Base-by-base conservation (phyloP, 345 rosid genomes). In the Dipteronia sinensis region DNA sequence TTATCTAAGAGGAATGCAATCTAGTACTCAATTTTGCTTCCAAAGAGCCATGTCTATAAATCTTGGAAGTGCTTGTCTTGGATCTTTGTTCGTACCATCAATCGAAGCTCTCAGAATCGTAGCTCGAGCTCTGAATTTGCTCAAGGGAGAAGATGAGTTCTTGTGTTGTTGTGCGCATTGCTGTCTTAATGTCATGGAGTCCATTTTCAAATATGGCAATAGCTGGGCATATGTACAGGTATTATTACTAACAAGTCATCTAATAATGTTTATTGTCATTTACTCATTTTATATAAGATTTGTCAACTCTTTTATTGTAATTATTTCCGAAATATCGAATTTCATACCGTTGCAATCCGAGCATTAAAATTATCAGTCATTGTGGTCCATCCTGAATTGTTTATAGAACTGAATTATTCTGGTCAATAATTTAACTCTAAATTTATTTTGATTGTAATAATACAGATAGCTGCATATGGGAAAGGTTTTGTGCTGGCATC, bases 141-240 rank as follows among this genome's bases (percentile, higher is more conserved):
- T 97, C 0, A 92, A 90, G 69, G 99, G 99, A 79, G 98, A 97
- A 83, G 99, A 94, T 56, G 99, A 97, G 84, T 97, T 94, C 89
- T 89, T 94, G 98, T 97, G 93, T 79, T 97, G 95, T 55, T 97
- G 99, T 69, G 99, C 99, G n/a, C 94, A 93, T 79, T 97, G 98
- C 69, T 94, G 99, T 74, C 99, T 97, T 49, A 77, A 69, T 44
- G 88, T 94, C 71, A 91, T 97, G 97, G 82, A 91, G 20, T 80
- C 85, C 62, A 86, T 97, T 78, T 97, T 97, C 86, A 84, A 85
- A 84, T 81, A 78, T 13, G 99, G 99, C 75, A 97, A 97, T 82
- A 89, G 98, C 67, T 94, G 99, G 99, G 98, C 99, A 76, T 97
- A 86, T 87, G 99, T 97, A 69, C 99, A 97, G 99, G 99, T 96